Base-by-base conservation (phyloP, 2,329 filamentous ascomycete species). In the Arthrobotrys iridis region DNA sequence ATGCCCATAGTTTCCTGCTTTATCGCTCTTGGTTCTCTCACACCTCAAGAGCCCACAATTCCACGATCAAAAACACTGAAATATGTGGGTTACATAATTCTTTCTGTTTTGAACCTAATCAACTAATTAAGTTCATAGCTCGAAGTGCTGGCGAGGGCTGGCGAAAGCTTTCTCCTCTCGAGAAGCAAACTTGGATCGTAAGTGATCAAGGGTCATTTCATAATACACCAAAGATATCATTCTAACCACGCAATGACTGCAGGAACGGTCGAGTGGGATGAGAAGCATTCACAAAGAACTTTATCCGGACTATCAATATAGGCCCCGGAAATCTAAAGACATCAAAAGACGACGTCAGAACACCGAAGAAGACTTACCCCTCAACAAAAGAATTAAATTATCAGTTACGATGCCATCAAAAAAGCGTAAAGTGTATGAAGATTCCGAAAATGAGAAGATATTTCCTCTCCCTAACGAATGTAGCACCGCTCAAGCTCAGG, bases 271-370 rank as follows among this genome's bases (percentile, higher is more conserved):
- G n/a, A n/a, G n/a, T n/a, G 20, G 28, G 45, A 26, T 66, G n/a
- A 41, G 20, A 46, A 28, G 7, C 1, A 13, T 58, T 4, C 63
- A 59, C 13, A 26, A 35, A 13, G 11, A 26, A 11, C 28, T 45
- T n/a, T 59, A 59, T 60, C 33, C 59, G 13, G 30, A 60, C 20
- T 60, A 72, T 45, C 40, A 40, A n/a, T 65, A 65, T 18, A 45
- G 26, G 6, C 59, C 30, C 48, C 50, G 59, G 8, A 37, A 52
- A 15, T 40, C 48, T 5, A 26, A 50, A 10, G 50, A 63, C 15
- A 57, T 62, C 7, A 45, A 60, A 58, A 18, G 50, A 15, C 43
- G 65, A 37, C 33, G 46, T 3, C 22, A 22, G n/a, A 18, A 41
- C 45, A 70, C 46, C 15, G 45, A 62, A 45, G n/a, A 70, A 7